Conservation (phyloP, 371 early-diverging fungal genomes). For the Phascolomyces articulosus region DNA sequence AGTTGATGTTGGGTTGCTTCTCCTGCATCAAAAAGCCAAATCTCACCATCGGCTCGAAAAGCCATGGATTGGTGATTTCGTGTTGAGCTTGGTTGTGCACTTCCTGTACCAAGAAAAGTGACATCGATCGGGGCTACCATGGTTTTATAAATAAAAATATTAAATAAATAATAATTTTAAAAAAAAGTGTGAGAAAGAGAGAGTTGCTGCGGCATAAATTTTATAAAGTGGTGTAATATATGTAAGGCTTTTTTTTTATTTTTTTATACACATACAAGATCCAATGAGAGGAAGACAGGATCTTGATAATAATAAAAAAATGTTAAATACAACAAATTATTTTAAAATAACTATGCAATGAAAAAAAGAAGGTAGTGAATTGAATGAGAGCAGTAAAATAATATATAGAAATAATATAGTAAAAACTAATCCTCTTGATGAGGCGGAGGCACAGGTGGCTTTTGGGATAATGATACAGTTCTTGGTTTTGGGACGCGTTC, state of each 20-base stretch:
- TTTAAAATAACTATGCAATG: no score
- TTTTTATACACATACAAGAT: no score
- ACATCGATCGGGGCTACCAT: conserved; percentile 48
- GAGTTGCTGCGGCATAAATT: no score
- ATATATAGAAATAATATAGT: not conserved
- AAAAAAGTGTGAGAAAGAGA: not conserved
- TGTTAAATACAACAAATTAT: no score
- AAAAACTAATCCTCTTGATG: not conserved
- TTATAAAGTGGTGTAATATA: no score
- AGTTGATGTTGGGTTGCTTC: conserved; percentile 77
- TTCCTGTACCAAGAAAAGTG: conserved; percentile 71
- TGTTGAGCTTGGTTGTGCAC: conserved; percentile 71
- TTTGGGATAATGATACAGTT: not conserved
- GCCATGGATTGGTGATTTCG: conserved; percentile 74
- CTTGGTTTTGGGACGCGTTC: not conserved
- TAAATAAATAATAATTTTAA: not conserved
- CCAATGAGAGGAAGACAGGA: no score
- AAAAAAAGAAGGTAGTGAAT: no score
- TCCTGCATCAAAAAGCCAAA: conserved; percentile 77
- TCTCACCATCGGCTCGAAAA: conserved; percentile 50
- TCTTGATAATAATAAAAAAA: no score
- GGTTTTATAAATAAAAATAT: not conserved
- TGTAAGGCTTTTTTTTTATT: no score
- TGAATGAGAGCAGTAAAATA: conserved; percentile 16
- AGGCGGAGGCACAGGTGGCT: not conserved